These are phyloP conservation scores for Euphorbia peplus DNA, from an alignment of 345 rosid species.

Conservation along the genomic window DNA sequence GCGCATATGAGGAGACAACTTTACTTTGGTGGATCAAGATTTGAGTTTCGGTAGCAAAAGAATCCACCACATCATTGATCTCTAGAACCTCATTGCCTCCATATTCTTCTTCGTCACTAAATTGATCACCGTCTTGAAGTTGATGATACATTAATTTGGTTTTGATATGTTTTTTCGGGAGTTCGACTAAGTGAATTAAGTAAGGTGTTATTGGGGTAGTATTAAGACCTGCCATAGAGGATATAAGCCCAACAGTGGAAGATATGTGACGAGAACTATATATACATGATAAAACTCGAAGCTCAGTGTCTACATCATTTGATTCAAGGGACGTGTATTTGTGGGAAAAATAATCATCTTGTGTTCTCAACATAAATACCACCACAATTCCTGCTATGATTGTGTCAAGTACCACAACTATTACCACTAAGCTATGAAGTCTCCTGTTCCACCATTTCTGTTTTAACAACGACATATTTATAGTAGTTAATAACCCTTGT, in stretches of 20 bases:
- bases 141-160: slow-evolving; percentile 58
- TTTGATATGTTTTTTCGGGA: slow-evolving; percentile 48
- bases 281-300: slow-evolving; percentile 60
- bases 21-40: slow-evolving; percentile 50
- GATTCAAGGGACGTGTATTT: slow-evolving; percentile 43
- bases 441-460: slow-evolving; percentile 42
- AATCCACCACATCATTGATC: slow-evolving; percentile 65
- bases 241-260: slow-evolving; percentile 43
- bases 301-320: slow-evolving; percentile 47
- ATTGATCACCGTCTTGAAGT: slow-evolving; percentile 53
- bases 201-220: slow-evolving; percentile 47
- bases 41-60: slow-evolving; percentile 46
- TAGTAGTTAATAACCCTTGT: too few relatives aligned
- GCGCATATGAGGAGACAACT: slow-evolving; percentile 47
- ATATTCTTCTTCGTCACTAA: slow-evolving; percentile 67
- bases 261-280: slow-evolving; percentile 73
- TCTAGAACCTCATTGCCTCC: slow-evolving; percentile 74
- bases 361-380: slow-evolving; percentile 38
- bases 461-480: too few relatives aligned
- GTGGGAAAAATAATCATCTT: slow-evolving; percentile 40
- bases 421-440: slow-evolving; percentile 47
- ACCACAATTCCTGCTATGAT: slow-evolving; percentile 52
- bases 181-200: slow-evolving; percentile 74
- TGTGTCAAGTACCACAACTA: slow-evolving; percentile 55
- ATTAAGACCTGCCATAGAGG: slow-evolving; percentile 47